Evolutionary conservation across 352 stramenopile species (phyloP), one percentile per base, ranked within the genome.

Genomic region (Phytophthora pini): DNA sequence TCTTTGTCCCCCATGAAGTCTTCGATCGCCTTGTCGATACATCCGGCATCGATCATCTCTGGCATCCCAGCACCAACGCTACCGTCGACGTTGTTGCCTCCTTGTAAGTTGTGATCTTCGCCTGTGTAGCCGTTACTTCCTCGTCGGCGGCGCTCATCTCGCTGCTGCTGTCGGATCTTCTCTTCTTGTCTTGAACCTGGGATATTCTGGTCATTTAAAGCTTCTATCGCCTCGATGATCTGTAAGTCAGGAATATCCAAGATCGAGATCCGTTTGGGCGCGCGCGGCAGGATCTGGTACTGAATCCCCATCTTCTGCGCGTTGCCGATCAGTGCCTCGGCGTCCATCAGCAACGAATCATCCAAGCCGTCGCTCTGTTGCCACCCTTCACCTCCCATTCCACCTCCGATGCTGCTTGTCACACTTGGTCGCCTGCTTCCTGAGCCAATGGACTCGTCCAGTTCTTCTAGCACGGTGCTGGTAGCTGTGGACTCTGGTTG

Each of bases 291-390:
- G 12, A 87, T 77, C 60, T 88, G 78, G 44, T 88, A 80, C 65
- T 87, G 78, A 5, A 88, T 73, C 0, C 80, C 80, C 79, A 90
- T 89, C 63, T 88, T 89, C 59, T 87, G 81, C 7, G 79, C 79
- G 45, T 90, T 85, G 9, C 73, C 82, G 49, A 93, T 91, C 58
- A 93, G 47, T 24, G 82, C 82, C 24, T 93, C 82, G 22, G 79
- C 84, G 50, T 93, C 84, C 59, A 84, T 57, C 0, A 93, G 64
- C 40, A 90, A 62, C 15, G 74, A 80, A 51, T 90, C 77, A 36
- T 86, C 78, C 20, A 83, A 38, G 7, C 74, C 61, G 20, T 88
- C 73, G 44, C 31, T 34, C 22, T 62, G 53, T n/a, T 64, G 63
- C 53, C 62, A 74, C 20, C 39, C 51, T 15, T 77, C 58, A 20